Evolutionary conservation across 73 alveolate species (phyloP), one percentile per base, ranked within the genome.

Genomic region (Symbiodinium pilosum): DNA sequence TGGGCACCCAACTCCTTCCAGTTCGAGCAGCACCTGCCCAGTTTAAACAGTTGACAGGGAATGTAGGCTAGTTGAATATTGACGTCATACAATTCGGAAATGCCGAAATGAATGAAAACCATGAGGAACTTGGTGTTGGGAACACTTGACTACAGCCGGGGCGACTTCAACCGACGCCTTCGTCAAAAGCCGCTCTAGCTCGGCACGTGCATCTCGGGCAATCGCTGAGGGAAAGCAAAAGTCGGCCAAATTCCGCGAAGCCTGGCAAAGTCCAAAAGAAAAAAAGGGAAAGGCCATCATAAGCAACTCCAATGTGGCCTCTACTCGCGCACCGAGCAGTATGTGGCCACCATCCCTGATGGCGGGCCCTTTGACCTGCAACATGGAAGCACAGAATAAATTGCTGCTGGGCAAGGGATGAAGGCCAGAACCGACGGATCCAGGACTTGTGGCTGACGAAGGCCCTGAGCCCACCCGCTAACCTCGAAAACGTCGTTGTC

Each of bases 191-290:
- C 81, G 81, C 81, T 64, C 81, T 38, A 64, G 81, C 38, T 64
- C 81, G 9, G 81, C 81, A 24, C 81, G 81, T n/a, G 30, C 81
- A 30, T 64, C 81, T 34, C 24, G 81, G 30, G 81, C 12, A 32
- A 64, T 64, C 38, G 81, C 81, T 28, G 81, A 64, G 24, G 81
- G 81, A 64, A 64, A 64, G 81, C 81, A 64, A n/a, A 64, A 64
- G 38, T 64, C 34, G 6, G 41, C 39, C 81, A 64, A n/a, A 64
- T 64, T 64, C 18, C 81, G 81, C 38, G 81, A 64, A 9, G 81
- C 81, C 81, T 64, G 39, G n/a, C n/a, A n/a, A n/a, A n/a, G n/a
- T n/a, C n/a, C n/a, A n/a, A n/a, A n/a, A n/a, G n/a, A n/a, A n/a
- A n/a, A n/a, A n/a, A n/a, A n/a, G n/a, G n/a, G n/a, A n/a, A n/a